A percentile compares a stretch with the other conserved stretches of the same genome.
Evolutionary conservation across 2,329 filamentous ascomycete species (phyloP).

Genomic region (Fusarium subtropicale): DNA sequence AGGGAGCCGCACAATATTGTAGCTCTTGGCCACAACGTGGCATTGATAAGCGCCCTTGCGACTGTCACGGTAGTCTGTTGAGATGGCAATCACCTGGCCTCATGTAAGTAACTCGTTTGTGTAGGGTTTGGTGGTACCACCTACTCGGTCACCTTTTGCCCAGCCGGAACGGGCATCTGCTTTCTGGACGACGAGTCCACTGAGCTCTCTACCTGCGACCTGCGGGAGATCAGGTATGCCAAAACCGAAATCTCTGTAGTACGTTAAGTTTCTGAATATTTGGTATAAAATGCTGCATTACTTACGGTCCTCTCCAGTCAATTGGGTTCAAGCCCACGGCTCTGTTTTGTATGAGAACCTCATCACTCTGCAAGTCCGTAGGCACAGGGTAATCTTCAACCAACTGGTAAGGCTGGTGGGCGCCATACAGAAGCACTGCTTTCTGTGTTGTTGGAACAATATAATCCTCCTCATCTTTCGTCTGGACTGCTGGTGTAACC

Average conservation of each 20-base stretch:
- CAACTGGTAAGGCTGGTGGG: slow-evolving; percentile 60
- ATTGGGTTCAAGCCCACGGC: slow-evolving; percentile 77
- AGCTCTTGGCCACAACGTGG: slow-evolving; percentile 73
- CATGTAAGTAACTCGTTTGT: slow-evolving; percentile 63
- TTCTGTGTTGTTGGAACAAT: background rate
- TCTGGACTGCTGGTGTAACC: background rate
- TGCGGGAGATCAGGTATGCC: slow-evolving; percentile 75
- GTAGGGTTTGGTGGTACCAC: slow-evolving; percentile 46
- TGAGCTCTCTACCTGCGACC: slow-evolving; percentile 75
- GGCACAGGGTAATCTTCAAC: slow-evolving; percentile 32
- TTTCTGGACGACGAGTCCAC: slow-evolving; percentile 59
- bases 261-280: background rate
- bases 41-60: slow-evolving; percentile 79
- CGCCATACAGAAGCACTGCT: background rate
- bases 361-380: slow-evolving; percentile 55
- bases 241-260: slow-evolving; percentile 73
- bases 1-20: slow-evolving; percentile 73
- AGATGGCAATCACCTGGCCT: slow-evolving; percentile 73
- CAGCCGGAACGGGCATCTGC: background rate
- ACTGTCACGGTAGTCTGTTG: slow-evolving; percentile 78
- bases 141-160: background rate
- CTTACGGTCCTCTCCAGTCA: slow-evolving; percentile 79
- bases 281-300: slow-evolving; percentile 20
- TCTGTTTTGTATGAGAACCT: slow-evolving; percentile 51
- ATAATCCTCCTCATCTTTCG: background rate